phyloP scores from a whole-genome alignment of 768 basidiomycete genomes.

The Kwoniella sp. region DNA sequence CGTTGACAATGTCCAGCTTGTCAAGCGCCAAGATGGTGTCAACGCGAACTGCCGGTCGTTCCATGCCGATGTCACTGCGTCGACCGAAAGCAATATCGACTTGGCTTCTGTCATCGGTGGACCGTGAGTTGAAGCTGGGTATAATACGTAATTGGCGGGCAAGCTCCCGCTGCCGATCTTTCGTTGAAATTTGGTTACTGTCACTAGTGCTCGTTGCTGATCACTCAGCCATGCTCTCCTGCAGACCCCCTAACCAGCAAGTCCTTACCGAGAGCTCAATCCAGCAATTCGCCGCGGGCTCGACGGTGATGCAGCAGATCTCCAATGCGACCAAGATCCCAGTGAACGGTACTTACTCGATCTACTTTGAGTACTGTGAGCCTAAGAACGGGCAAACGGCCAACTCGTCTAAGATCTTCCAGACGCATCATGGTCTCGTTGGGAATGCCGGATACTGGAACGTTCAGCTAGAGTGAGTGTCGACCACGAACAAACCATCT shows the following conservation, averaged over 20 bases:
- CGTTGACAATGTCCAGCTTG: not conserved
- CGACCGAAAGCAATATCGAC: slow-evolving; percentile 30
- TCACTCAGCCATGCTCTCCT: not conserved
- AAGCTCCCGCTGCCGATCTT: no score
- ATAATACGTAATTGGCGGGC: no score
- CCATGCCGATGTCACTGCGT: slow-evolving; percentile 35
- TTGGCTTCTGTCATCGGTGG: slow-evolving; percentile 32
- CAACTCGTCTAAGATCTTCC: slow-evolving; percentile 29
- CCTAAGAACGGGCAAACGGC: slow-evolving; percentile 24
- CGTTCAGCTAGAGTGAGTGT: slow-evolving; percentile 28
- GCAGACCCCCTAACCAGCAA: slow-evolving; percentile 38
- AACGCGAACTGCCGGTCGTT: slow-evolving; percentile 31
- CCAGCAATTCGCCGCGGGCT: slow-evolving; percentile 23
- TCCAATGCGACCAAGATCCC: slow-evolving; percentile 23
- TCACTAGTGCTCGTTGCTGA: not conserved
- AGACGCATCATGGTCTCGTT: slow-evolving; percentile 35
- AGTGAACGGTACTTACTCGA: slow-evolving; percentile 31
- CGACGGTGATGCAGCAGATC: slow-evolving; percentile 25
- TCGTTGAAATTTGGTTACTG: not conserved
- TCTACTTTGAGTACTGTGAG: slow-evolving; percentile 44
- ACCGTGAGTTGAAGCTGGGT: slow-evolving; percentile 26
- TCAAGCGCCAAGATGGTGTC: slow-evolving; percentile 9
- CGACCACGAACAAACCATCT: not conserved
- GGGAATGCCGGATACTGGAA: slow-evolving; percentile 44
- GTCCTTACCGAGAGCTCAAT: slow-evolving; percentile 23